Conservation (phyloP, 1,284 basidiomycete species). For the Apiotrichum domesticum region DNA sequence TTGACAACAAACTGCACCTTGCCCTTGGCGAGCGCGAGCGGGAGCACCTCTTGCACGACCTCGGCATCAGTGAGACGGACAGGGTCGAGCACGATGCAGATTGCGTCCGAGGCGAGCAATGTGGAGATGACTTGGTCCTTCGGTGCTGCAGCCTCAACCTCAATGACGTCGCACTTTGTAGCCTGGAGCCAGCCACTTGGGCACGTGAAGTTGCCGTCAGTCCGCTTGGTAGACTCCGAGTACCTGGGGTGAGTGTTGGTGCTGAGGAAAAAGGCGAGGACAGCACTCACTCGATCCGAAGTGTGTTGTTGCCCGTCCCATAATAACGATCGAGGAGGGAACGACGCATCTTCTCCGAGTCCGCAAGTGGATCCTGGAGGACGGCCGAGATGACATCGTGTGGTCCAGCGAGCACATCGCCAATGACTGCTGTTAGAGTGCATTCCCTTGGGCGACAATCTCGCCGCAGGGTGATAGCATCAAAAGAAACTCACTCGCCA, state of each 20-base stretch:
- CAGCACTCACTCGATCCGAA: slow-evolving; percentile 11
- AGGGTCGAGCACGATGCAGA: slow-evolving; percentile 41
- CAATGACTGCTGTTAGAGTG: slow-evolving; percentile 24
- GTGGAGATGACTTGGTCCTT: slow-evolving; percentile 4
- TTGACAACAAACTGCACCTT: slow-evolving; percentile 34
- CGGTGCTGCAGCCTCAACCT: slow-evolving; percentile 14
- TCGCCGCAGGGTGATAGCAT: too few species aligned
- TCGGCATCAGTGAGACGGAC: slow-evolving; percentile 27
- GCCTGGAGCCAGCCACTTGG: slow-evolving; percentile 32
- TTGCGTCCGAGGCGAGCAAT: slow-evolving; percentile 21
- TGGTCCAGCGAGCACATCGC: slow-evolving; percentile 29
- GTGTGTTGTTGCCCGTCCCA: slow-evolving; percentile 14
- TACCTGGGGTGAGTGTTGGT: neutral
- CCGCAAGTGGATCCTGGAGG: slow-evolving; percentile 35
- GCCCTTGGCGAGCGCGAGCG: slow-evolving; percentile 16
- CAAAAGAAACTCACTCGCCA: slow-evolving; percentile 28
- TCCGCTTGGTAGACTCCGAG: slow-evolving; percentile 1
- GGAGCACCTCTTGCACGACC: slow-evolving; percentile 18
- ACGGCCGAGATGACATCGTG: slow-evolving; percentile 39
- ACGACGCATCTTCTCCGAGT: slow-evolving; percentile 20
- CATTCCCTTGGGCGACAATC: too few species aligned
- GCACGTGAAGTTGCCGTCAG: slow-evolving; percentile 12
- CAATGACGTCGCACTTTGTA: slow-evolving; percentile 26
- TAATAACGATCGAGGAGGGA: slow-evolving; percentile 22
- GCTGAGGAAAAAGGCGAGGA: too few species aligned